Conservation (phyloP, 176 grass and related monocot species). For the Paspalum vaginatum region DNA sequence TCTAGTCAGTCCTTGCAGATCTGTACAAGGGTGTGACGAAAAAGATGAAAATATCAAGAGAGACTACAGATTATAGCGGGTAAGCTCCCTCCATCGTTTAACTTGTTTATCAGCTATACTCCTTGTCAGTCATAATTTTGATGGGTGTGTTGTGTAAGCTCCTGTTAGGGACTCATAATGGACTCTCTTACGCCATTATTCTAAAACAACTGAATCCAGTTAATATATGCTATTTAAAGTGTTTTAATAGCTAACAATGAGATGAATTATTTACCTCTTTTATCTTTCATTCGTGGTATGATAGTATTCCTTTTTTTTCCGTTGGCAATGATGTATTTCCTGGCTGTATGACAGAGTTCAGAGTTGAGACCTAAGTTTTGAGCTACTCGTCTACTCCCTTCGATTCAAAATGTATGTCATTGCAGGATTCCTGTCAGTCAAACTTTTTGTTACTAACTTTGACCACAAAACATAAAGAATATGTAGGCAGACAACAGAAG, state of each 20-base stretch:
- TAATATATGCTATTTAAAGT: background rate
- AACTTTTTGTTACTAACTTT: background rate
- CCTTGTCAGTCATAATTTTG: background rate
- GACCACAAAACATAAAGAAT: background rate
- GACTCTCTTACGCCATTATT: background rate
- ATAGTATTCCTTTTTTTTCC: background rate
- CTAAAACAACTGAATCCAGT: background rate
- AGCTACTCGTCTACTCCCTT: background rate
- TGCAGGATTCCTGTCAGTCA: background rate
- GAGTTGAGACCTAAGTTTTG: conserved; percentile 15
- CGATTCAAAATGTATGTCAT: background rate
- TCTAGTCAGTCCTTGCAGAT: conserved; percentile 72
- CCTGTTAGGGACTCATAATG: background rate
- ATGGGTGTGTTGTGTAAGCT: background rate
- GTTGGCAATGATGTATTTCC: conserved; percentile 16
- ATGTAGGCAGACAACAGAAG: background rate
- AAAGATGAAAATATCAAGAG: conserved; percentile 98
- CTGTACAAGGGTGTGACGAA: conserved; percentile 85
- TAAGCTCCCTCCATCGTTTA: conserved; percentile 38
- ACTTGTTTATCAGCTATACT: conserved; percentile 15
- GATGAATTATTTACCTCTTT: background rate
- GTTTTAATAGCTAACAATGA: background rate
- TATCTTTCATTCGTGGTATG: background rate
- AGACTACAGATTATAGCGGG: conserved; percentile 65
- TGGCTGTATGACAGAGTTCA: conserved; percentile 20